These are phyloP conservation scores for Glonium stellatum DNA, from an alignment of 495 filamentous ascomycete species.

Conservation along the genomic window DNA sequence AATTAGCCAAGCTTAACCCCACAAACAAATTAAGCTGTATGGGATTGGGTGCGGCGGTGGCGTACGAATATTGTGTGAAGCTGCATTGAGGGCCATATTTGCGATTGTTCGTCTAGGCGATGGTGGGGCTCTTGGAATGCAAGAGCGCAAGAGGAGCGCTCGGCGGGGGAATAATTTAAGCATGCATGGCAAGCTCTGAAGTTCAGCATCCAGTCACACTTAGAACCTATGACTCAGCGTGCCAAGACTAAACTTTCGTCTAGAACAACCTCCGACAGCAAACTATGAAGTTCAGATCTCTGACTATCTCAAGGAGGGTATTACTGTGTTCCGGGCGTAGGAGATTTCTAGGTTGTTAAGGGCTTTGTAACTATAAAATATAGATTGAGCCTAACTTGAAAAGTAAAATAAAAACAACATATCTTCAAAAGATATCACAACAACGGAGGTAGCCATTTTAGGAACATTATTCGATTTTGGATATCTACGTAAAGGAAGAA, in stretches of 20 bases:
- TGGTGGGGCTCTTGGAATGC: neutral
- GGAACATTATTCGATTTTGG: conserved; percentile 3
- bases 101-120: neutral
- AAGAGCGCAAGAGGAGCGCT: conserved; percentile 17
- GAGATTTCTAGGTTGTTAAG: no score
- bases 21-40: conserved; percentile 1
- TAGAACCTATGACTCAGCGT: neutral
- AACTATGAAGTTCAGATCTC: no score
- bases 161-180: conserved; percentile 20
- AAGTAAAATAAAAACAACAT: no score
- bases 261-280: no score
- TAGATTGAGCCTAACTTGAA: no score
- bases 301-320: no score
- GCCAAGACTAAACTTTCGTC: neutral
- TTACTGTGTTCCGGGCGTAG: no score
- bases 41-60: neutral
- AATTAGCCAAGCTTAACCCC: neutral
- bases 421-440: neutral
- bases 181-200: neutral
- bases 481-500: conserved; percentile 4
- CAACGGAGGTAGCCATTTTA: neutral
- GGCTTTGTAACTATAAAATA: no score
- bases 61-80: conserved; percentile 25
- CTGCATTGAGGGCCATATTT: conserved; percentile 30
- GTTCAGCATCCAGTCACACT: neutral